These are phyloP conservation scores for Reticulascus tulasneorum DNA, from an alignment of 2,329 filamentous ascomycete genomes.

Conservation along the genomic window DNA sequence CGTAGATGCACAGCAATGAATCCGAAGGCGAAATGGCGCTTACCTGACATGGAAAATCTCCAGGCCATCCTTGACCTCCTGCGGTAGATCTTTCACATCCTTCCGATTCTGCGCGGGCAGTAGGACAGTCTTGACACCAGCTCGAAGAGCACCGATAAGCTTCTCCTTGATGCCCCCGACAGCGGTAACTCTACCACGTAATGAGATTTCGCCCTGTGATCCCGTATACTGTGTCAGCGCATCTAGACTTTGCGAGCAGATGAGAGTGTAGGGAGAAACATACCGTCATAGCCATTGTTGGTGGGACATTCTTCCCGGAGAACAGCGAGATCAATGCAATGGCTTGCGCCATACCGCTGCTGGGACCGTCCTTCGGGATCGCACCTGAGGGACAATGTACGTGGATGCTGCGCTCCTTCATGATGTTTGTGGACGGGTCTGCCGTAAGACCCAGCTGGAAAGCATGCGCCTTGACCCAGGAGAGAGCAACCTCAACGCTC, in stretches of 20 bases:
- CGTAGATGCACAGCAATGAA: slow-evolving; percentile 15
- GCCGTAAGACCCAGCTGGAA: slow-evolving; percentile 82
- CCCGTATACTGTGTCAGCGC: slow-evolving; percentile 10
- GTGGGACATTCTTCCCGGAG: slow-evolving; percentile 77
- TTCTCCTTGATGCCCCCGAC: slow-evolving; percentile 99
- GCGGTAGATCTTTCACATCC: slow-evolving; percentile 84
- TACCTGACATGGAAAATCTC: slow-evolving; percentile 88
- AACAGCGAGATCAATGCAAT: slow-evolving; percentile 91
- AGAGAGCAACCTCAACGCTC: slow-evolving; percentile 90
- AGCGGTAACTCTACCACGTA: slow-evolving; percentile 85
- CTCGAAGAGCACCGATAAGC: slow-evolving; percentile 86
- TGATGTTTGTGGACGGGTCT: slow-evolving; percentile 82
- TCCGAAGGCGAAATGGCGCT: slow-evolving; percentile 26
- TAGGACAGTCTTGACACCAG: slow-evolving; percentile 91
- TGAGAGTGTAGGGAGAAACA: slow-evolving; percentile 22
- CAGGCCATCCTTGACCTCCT: slow-evolving; percentile 82
- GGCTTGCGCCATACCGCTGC: slow-evolving; percentile 89
- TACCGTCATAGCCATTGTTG: slow-evolving; percentile 92
- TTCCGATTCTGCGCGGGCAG: slow-evolving; percentile 86
- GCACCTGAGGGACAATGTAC: slow-evolving; percentile 94
- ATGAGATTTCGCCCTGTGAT: slow-evolving; percentile 62
- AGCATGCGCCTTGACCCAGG: slow-evolving; percentile 95
- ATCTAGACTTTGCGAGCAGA: neutral
- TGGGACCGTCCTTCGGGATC: slow-evolving; percentile 87
- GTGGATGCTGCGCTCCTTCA: slow-evolving; percentile 91